A percentile compares a stretch with the other conserved stretches of the same genome.
Evolutionary conservation across 2,329 filamentous ascomycete species (phyloP).

Genomic region (Hypoxylon sp.): DNA sequence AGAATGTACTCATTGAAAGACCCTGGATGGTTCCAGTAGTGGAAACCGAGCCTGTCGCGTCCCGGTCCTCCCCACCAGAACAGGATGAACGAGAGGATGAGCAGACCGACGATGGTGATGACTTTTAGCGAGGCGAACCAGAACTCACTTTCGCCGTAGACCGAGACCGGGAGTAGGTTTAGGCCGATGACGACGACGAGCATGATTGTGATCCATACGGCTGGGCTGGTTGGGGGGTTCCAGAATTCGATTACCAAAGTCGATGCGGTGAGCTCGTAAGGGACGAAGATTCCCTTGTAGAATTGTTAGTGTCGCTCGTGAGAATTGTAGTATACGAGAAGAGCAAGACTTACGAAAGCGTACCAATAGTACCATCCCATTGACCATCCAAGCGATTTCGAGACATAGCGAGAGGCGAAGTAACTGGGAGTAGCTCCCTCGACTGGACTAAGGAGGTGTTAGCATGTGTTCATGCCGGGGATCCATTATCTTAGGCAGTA

Average conservation of each 20-base stretch:
- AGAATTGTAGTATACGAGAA: too few species aligned
- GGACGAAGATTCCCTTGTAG: constrained; percentile 56
- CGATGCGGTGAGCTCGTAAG: constrained; percentile 60
- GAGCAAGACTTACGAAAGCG: constrained; percentile 38
- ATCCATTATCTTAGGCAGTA: constrained; percentile 32
- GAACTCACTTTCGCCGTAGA: constrained; percentile 66
- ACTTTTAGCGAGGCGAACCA: constrained; percentile 63
- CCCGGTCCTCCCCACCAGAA: constrained; percentile 61
- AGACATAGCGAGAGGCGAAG: constrained; percentile 48
- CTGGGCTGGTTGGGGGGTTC: constrained; percentile 43
- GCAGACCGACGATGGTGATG: constrained; percentile 61
- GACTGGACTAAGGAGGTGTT: constrained; percentile 42
- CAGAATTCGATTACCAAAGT: constrained; percentile 59
- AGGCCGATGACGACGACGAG: constrained; percentile 55
- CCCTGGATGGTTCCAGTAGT: constrained; percentile 54
- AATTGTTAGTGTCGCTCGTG: too few species aligned
- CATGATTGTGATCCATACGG: constrained; percentile 60
- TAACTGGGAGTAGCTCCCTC: too few species aligned
- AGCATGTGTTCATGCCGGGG: constrained; percentile 48
- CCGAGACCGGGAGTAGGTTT: constrained; percentile 57
- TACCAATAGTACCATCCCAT: constrained; percentile 60
- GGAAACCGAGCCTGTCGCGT: constrained; percentile 58
- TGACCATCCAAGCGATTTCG: too few species aligned
- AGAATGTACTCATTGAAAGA: constrained; percentile 47
- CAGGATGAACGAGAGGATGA: constrained; percentile 61